Conservation (phyloP, 2,329 filamentous ascomycete genomes). For the Tolypocladium inflatum region DNA sequence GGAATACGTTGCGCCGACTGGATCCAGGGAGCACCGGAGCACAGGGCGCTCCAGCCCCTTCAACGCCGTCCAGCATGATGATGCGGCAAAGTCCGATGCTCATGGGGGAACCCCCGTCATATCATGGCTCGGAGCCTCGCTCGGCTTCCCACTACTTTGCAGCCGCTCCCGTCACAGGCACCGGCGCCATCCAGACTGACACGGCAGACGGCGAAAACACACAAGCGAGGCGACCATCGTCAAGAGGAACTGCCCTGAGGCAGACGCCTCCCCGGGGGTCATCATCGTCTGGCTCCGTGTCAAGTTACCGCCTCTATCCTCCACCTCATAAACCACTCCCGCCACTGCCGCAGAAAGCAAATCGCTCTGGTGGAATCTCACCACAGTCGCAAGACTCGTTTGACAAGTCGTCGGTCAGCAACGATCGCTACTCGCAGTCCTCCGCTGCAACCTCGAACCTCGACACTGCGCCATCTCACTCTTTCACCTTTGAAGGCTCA, state of each 20-base stretch:
- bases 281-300: background rate
- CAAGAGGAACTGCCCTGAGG: background rate
- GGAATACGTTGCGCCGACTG: background rate
- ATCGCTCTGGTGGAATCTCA: background rate
- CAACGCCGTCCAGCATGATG: background rate
- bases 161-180: background rate
- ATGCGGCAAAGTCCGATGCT: background rate
- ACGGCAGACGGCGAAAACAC: background rate
- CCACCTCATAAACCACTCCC: constrained; percentile 10
- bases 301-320: constrained; percentile 7
- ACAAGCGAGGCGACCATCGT: background rate
- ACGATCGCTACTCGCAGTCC: background rate
- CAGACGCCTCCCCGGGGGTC: background rate
- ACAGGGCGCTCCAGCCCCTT: background rate
- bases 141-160: background rate
- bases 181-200: background rate
- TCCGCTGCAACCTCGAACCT: background rate
- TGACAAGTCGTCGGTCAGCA: background rate
- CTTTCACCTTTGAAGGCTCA: background rate
- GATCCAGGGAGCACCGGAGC: background rate
- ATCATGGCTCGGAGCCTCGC: background rate
- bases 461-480: background rate
- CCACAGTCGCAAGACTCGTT: background rate
- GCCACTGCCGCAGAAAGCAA: constrained; percentile 4
- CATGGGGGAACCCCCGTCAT: background rate